Conservation (phyloP, 805 yeast species). For the Priceomyces carsonii region DNA sequence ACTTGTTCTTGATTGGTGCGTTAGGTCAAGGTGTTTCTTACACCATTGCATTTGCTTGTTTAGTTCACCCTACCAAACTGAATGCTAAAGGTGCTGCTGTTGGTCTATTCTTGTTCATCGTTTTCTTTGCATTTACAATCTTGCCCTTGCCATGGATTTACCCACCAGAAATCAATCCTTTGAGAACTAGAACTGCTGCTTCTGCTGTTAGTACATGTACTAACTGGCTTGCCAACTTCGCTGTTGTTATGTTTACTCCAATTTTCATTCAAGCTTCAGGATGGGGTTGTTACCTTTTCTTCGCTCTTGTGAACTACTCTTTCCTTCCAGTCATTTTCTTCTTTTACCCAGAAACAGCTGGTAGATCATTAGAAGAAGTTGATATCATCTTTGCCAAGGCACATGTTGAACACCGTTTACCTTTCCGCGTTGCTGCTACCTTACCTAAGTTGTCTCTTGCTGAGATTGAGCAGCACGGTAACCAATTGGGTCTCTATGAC, state of each 20-base stretch:
- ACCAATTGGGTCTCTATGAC: slow-evolving; percentile 55
- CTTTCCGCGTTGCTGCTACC: slow-evolving; percentile 63
- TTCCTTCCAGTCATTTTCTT: slow-evolving; percentile 42
- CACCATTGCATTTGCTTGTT: slow-evolving; percentile 42
- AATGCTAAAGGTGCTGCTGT: slow-evolving; percentile 47
- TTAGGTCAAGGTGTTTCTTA: slow-evolving; percentile 42
- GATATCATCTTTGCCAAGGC: slow-evolving; percentile 66
- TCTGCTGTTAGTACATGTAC: slow-evolving; percentile 46
- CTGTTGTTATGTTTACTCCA: slow-evolving; percentile 49
- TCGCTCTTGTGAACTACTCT: slow-evolving; percentile 37
- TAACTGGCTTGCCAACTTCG: slow-evolving; percentile 46
- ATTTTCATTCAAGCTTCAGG: slow-evolving; percentile 36
- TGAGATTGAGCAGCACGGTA: slow-evolving; percentile 63
- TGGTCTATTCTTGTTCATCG: slow-evolving; percentile 45
- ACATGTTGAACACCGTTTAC: slow-evolving; percentile 53
- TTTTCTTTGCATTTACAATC: slow-evolving; percentile 45
- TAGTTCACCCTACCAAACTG: slow-evolving; percentile 29
- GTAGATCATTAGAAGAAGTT: slow-evolving; percentile 46
- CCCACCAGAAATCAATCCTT: slow-evolving; percentile 49
- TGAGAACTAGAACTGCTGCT: slow-evolving; percentile 48
- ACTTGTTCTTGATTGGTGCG: slow-evolving; percentile 45
- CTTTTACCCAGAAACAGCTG: slow-evolving; percentile 49
- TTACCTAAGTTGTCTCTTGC: slow-evolving; percentile 58
- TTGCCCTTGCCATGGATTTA: slow-evolving; percentile 49
- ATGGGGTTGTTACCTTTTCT: slow-evolving; percentile 46